These are phyloP conservation scores for Lenzites betulinus DNA, from an alignment of 768 basidiomycete genomes.

Conservation along the genomic window DNA sequence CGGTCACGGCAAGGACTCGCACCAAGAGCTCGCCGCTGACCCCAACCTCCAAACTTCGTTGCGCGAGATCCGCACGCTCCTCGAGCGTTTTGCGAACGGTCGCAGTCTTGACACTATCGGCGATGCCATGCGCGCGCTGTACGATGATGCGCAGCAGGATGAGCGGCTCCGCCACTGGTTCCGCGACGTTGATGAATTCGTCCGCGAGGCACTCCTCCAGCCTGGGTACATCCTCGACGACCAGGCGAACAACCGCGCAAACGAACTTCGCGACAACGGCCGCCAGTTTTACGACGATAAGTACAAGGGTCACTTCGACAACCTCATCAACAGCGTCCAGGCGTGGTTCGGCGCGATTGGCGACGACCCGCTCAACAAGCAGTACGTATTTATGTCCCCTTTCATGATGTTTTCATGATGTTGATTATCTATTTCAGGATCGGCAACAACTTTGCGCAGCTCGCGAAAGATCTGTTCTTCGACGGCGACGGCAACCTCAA, in stretches of 20 bases:
- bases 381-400: slow-evolving; percentile 17
- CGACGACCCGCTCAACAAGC: slow-evolving; percentile 80
- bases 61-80: slow-evolving; percentile 70
- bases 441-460: slow-evolving; percentile 77
- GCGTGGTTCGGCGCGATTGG: slow-evolving; percentile 83
- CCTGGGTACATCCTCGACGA: slow-evolving; percentile 85
- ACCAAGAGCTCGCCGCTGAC: slow-evolving; percentile 43
- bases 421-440: slow-evolving; percentile 60
- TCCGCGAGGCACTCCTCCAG: slow-evolving; percentile 73
- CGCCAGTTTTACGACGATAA: slow-evolving; percentile 75
- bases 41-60: slow-evolving; percentile 56
- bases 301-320: slow-evolving; percentile 80
- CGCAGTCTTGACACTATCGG: slow-evolving; percentile 65
- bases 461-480: slow-evolving; percentile 82
- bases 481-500: slow-evolving; percentile 76
- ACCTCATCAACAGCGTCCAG: slow-evolving; percentile 66
- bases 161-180: slow-evolving; percentile 78
- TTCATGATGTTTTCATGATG: not conserved
- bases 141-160: slow-evolving; percentile 75
- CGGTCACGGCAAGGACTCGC: slow-evolving; percentile 25
- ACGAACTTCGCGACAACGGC: slow-evolving; percentile 66
- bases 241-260: slow-evolving; percentile 64
- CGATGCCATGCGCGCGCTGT: slow-evolving; percentile 71
- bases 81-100: slow-evolving; percentile 89
- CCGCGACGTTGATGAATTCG: slow-evolving; percentile 56